Base-by-base conservation (phyloP, 2,329 filamentous ascomycete genomes). In the Aspergillus cejpii region DNA sequence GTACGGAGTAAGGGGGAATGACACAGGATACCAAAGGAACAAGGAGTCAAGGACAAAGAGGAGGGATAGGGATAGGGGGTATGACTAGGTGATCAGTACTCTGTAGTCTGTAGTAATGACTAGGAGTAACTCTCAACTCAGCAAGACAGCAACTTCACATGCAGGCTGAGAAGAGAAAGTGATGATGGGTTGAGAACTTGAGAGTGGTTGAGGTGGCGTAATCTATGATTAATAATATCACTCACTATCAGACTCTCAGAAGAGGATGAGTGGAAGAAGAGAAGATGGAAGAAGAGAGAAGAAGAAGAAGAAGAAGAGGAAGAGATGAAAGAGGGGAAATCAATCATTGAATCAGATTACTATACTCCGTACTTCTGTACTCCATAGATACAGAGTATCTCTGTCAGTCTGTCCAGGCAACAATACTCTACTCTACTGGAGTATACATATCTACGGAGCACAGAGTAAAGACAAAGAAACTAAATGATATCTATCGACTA, bases 1-100 rank as follows among this genome's bases (percentile, higher is more conserved):
- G 59, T 52, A 62, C 58, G 61, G 57, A 50, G 61, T 61, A 48
- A 49, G 54, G 57, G 57, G 51, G 57, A 53, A 53, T 51, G 53
- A 51, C 45, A 56, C 43, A 24, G 23, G 23, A 24, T 4, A 29
- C 24, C 6, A 34, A 14, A 29, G 15, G 19, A 37, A 39, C 5
- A 29, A 37, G 29, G 36, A 47, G 37, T 38, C 37, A 44, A 31
- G 27, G 34, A 41, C 14, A 14, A 29, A 14, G 39, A 26, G 29
- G n/a, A 24, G 23, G 23, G 20, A 23, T 26, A 20, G 11, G 15
- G 31, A 34, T 17, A 28, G 11, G 23, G 23, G n/a, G n/a, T n/a
- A n/a, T n/a, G n/a, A n/a, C n/a, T n/a, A n/a, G n/a, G n/a, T n/a
- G n/a, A n/a, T n/a, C n/a, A n/a, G n/a, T n/a, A n/a, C n/a, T n/a